Conservation (phyloP, 768 basidiomycete species). For the Mycena amicta region DNA sequence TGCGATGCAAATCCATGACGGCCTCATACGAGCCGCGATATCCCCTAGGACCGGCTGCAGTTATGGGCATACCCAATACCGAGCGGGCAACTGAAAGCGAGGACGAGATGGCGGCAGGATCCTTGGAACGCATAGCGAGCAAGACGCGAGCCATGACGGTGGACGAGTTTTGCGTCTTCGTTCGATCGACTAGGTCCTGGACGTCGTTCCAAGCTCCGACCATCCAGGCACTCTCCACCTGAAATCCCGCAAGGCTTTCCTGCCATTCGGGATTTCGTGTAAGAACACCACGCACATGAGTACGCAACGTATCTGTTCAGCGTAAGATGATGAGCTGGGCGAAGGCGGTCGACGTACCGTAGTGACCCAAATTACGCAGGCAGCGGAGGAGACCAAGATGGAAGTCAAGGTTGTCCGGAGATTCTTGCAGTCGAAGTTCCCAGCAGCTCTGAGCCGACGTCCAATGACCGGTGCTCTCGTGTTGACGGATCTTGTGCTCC, state of each 20-base stretch:
- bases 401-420: constrained; percentile 84
- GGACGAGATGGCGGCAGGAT: constrained; percentile 46
- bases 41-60: constrained; percentile 75
- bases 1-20: constrained; percentile 79
- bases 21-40: constrained; percentile 90
- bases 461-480: constrained; percentile 96
- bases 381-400: constrained; percentile 91
- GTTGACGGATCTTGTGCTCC: constrained; percentile 96
- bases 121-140: constrained; percentile 69
- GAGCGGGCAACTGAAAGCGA: constrained; percentile 67
- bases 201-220: constrained; percentile 92
- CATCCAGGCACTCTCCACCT: constrained; percentile 95
- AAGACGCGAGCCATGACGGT: constrained; percentile 79
- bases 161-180: constrained; percentile 56
- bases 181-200: constrained; percentile 53
- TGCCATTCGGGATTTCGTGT: constrained; percentile 87
- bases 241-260: constrained; percentile 72
- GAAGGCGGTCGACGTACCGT: constrained; percentile 61
- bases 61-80: constrained; percentile 77
- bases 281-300: constrained; percentile 90
- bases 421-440: constrained; percentile 92
- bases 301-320: constrained; percentile 81
- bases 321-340: not conserved
- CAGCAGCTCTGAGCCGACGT: constrained; percentile 99
- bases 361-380: constrained; percentile 92